These are phyloP conservation scores for Sugiyamaella sp. DNA, from an alignment of 1,139 yeast genomes.

Conservation along the genomic window DNA sequence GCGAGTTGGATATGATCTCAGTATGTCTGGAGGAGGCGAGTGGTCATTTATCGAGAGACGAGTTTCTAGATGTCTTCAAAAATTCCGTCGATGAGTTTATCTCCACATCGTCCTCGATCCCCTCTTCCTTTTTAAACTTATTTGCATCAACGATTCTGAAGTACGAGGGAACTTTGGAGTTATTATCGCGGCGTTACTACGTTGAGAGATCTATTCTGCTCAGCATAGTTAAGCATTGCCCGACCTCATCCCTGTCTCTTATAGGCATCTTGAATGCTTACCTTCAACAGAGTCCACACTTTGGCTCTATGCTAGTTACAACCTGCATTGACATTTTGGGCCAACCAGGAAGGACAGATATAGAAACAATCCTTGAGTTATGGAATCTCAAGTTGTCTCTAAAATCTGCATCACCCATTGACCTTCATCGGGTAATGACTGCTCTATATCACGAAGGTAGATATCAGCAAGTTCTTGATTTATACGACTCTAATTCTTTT, in stretches of 20 bases:
- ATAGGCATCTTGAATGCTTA: constrained; percentile 1
- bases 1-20: constrained; percentile 17
- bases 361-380: constrained; percentile 19
- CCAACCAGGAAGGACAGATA: constrained; percentile 7
- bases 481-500: constrained; percentile 43
- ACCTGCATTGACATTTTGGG: constrained; percentile 28
- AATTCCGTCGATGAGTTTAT: not conserved
- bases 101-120: not conserved
- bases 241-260: constrained; percentile 6
- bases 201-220: constrained; percentile 25
- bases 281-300: constrained; percentile 1
- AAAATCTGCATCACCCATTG: constrained; percentile 28
- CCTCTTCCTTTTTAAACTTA: constrained; percentile 37
- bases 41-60: constrained; percentile 3
- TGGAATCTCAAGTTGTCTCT: constrained; percentile 27
- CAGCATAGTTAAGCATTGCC: constrained; percentile 11
- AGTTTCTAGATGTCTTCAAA: constrained; percentile 7
- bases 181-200: constrained; percentile 20
- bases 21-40: constrained; percentile 12
- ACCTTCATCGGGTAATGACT: constrained; percentile 45
- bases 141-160: constrained; percentile 17
- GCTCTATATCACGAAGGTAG: constrained; percentile 48
- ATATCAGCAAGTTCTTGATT: constrained; percentile 48
- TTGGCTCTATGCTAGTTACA: constrained; percentile 25
- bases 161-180: constrained; percentile 18